Base-by-base conservation (phyloP, 2,329 filamentous ascomycete genomes). In the Orbilia blumenaviensis region DNA sequence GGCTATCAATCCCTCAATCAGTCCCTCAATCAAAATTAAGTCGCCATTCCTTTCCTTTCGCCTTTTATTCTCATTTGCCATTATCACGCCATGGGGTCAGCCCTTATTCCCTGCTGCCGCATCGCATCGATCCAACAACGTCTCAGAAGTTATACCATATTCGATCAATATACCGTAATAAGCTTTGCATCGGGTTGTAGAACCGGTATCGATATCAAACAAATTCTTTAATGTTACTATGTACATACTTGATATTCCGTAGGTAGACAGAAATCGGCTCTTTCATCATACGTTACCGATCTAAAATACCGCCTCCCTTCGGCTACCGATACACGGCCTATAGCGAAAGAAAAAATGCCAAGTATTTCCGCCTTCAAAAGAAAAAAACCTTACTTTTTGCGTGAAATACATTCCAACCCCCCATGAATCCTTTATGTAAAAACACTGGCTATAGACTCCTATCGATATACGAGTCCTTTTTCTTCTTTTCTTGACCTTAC, bases 71-170 rank as follows among this genome's bases (percentile, higher is more conserved):
- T 12, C 50, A 48, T 68, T 69, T 62, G 54, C 72, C 64, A 76
- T 69, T 68, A 69, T 76, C 72, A 76, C 72, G 72, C 72, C 72
- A 76, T 76, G 71, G 14, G 16, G 16, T 27, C 32, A 16, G n/a
- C 44, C 52, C 23, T n/a, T 29, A 34, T 58, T 56, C 63, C 56
- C 34, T 38, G 61, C 61, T 32, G 18, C 27, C 21, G 52, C 61
- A 61, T 61, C 46, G 27, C 50, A 56, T 56, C 52, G 18, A 16
- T 36, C 27, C 46, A 27, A n/a, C n/a, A n/a, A 50, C 23, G 9
- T 50, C 46, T 50, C 46, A 50, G 12, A 54, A 27, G n/a, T 48
- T 52, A 52, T 36, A 41, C 61, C 32, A 25, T 41, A 64, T 52
- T 52, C 61, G 61, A 64, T 38, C 61, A 25, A 54, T 54, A 54